These are phyloP conservation scores for Tuber calosporum DNA, from an alignment of 495 filamentous ascomycete genomes.

Conservation along the genomic window DNA sequence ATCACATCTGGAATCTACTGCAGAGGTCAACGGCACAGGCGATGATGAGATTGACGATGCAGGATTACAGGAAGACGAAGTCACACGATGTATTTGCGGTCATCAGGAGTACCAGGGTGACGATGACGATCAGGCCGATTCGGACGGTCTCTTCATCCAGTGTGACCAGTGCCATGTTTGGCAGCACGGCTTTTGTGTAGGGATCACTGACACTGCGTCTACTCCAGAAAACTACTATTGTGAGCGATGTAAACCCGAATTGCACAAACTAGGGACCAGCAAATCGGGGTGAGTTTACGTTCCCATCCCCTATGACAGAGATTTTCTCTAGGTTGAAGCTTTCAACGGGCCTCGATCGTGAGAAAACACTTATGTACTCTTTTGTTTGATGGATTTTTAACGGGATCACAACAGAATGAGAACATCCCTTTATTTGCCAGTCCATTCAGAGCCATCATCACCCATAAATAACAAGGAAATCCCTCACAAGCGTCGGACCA, in stretches of 20 bases:
- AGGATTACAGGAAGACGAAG: conserved; percentile 64
- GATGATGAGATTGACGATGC: conserved; percentile 60
- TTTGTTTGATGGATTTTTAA: conserved; percentile 25
- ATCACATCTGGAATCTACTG: conserved; percentile 26
- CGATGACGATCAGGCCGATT: conserved; percentile 64
- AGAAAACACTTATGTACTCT: not conserved
- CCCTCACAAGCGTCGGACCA: conserved; percentile 70
- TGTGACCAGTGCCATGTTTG: conserved; percentile 97
- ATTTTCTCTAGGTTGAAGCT: not conserved
- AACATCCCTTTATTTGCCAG: conserved; percentile 63
- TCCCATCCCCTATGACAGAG: not conserved
- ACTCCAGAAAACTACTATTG: conserved; percentile 97
- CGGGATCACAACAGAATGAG: conserved; percentile 49
- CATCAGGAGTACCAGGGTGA: conserved; percentile 89
- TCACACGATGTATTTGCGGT: conserved; percentile 91
- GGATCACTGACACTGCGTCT: conserved; percentile 84
- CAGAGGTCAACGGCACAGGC: conserved; percentile 54
- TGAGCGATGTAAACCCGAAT: conserved; percentile 83
- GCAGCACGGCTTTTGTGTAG: conserved; percentile 98
- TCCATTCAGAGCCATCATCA: conserved; percentile 43
- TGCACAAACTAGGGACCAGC: conserved; percentile 73
- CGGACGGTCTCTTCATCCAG: conserved; percentile 93
- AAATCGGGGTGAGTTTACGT: conserved; percentile 71
- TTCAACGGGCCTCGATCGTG: not conserved
- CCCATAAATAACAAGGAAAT: conserved; percentile 35